A percentile compares a stretch with the other conserved stretches of the same genome.
Evolutionary conservation across 1,284 basidiomycete genomes (phyloP).

Genomic region (Cutaneotrichosporon spelunceum): DNA sequence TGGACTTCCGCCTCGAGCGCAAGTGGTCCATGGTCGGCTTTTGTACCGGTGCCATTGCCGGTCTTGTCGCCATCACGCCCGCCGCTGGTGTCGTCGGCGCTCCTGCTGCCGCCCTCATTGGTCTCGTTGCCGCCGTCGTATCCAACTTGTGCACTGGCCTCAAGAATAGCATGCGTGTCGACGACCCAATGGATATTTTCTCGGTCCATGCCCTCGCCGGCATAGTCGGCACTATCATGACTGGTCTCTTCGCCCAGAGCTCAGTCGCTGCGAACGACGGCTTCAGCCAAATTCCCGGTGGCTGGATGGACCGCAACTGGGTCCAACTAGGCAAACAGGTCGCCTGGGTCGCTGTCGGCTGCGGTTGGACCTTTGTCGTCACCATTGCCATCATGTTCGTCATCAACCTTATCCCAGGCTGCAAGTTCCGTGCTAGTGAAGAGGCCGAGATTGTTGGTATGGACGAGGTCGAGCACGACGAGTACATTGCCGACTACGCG

Average conservation of each 20-base stretch:
- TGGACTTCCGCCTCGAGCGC: constrained; percentile 77
- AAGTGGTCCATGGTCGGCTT: constrained; percentile 82
- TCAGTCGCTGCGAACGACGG: constrained; percentile 72
- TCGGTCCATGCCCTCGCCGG: constrained; percentile 91
- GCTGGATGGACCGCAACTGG: constrained; percentile 69
- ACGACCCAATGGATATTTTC: constrained; percentile 63
- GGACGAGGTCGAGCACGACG: constrained; percentile 58
- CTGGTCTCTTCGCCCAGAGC: constrained; percentile 64
- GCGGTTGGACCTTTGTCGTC: constrained; percentile 57
- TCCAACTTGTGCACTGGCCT: constrained; percentile 86
- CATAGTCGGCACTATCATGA: constrained; percentile 70
- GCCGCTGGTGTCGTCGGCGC: constrained; percentile 53
- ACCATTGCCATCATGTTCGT: constrained; percentile 56
- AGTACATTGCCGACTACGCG: constrained; percentile 53
- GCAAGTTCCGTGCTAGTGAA: constrained; percentile 67
- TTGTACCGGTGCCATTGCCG: constrained; percentile 63
- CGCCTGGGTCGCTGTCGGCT: constrained; percentile 71
- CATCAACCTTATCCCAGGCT: constrained; percentile 71
- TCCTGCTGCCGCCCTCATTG: constrained; percentile 64
- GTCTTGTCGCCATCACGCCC: constrained; percentile 78
- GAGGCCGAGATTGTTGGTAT: constrained; percentile 81
- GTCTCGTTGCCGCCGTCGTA: constrained; percentile 67
- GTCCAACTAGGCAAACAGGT: constrained; percentile 79
- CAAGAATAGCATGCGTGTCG: constrained; percentile 56
- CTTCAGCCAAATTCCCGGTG: constrained; percentile 58